Percentiles rank a stretch among this genome's conserved stretches.
These are phyloP conservation scores for Lachancea nothofagi DNA, from an alignment of 805 yeast species.

Conservation along the genomic window DNA sequence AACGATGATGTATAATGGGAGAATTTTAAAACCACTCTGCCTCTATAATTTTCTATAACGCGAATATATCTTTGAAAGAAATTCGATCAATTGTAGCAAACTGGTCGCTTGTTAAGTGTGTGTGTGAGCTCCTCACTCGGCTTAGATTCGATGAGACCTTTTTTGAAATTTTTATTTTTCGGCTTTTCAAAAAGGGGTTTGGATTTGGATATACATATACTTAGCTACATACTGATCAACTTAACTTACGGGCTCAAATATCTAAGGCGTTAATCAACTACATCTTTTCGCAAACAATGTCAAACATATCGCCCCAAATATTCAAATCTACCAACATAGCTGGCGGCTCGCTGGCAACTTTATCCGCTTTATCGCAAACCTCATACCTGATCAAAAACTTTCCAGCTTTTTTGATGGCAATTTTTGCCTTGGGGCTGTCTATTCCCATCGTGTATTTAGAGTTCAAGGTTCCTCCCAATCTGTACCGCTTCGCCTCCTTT, in stretches of 20 bases:
- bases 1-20: constrained; percentile 12
- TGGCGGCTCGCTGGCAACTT: constrained; percentile 50
- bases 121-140: no score
- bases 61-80: constrained; percentile 9
- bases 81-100: constrained; percentile 5
- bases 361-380: constrained; percentile 21
- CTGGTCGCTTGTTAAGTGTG: background rate
- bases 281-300: no score
- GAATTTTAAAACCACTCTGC: constrained; percentile 3
- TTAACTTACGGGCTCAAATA: no score
- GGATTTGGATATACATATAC: no score
- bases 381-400: constrained; percentile 20
- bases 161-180: no score
- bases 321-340: constrained; percentile 44
- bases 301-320: constrained; percentile 12
- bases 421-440: constrained; percentile 55
- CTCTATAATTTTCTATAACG: constrained; percentile 6
- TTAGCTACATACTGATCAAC: no score
- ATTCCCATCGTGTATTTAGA: constrained; percentile 43
- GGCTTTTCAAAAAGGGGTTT: no score
- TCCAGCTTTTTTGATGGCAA: constrained; percentile 47
- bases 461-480: constrained; percentile 46
- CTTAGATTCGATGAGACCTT: no score
- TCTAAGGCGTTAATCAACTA: no score
- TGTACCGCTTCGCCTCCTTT: constrained; percentile 62